Evolutionary conservation across 345 rosid species (phyloP), one percentile per base, ranked within the genome.

Genomic region (Heritiera fomes): DNA sequence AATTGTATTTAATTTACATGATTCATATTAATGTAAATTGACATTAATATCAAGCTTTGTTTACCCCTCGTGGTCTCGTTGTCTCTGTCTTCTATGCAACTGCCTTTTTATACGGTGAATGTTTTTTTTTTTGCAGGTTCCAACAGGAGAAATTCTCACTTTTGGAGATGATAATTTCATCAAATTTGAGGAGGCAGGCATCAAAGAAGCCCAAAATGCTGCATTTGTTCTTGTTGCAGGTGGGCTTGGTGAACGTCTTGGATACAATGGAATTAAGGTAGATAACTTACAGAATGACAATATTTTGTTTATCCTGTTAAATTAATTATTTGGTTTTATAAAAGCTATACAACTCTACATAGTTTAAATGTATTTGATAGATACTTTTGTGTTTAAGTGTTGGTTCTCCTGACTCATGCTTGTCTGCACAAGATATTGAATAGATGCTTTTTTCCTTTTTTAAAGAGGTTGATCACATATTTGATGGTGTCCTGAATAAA

Each of bases 161-260:
- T 91, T 83, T 78, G 98, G 90, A 28, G 83, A 89, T 80, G 95
- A 91, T 1, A 89, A 73, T 70, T 96, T 94, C 77, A 83, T 92
- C 50, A 89, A 89, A 74, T 88, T 83, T 82, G 98, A 96, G 72
- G 91, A 94, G 87, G 71, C 76, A 56, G 98, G 99, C 13, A 86
- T 96, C 11, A 89, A 38, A 34, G 98, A 92, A 87, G 95, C 98
- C 75, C 89, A 87, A 83, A 88, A 89, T 75, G 91, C 97, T 79
- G 96, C 93, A 59, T 95, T 95, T 83, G 98, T 95, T 82, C 97
- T 95, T 82, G 99, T 94, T 85, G 97, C 98, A 5, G 98, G 99
- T 72, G 99, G 99, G 10, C 97, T 96, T 77, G 99, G 99, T 15
- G 99, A 94, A 78, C 98, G 98, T 65, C 97, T 96, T 79, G 99